Percentiles rank a stretch among this genome's conserved stretches.
Conservation (phyloP, 345 rosid species). For the Eucalyptus virginea region DNA sequence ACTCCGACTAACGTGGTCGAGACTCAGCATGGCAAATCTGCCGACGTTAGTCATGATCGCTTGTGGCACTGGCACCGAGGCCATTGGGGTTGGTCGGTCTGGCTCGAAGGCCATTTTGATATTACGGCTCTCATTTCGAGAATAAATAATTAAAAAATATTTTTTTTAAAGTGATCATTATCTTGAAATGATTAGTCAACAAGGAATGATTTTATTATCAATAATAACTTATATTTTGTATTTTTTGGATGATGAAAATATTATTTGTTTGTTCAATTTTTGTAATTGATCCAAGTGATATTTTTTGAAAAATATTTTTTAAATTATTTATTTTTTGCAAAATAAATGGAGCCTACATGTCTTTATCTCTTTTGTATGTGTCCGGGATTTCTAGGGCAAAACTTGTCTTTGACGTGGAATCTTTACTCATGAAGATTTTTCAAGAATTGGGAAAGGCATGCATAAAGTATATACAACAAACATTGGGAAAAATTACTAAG, state of each 20-base stretch:
- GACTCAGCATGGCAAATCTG: too few relatives aligned
- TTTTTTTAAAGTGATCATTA: rapidly evolving
- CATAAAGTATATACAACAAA: neutral
- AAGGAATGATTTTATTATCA: rapidly evolving
- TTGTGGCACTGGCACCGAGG: neutral
- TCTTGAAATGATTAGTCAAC: rapidly evolving
- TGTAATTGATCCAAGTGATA: rapidly evolving
- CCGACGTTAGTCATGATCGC: too few relatives aligned
- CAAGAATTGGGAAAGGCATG: neutral
- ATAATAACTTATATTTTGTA: neutral
- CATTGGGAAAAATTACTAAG: neutral
- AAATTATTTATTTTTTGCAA: neutral
- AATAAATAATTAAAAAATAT: rapidly evolving
- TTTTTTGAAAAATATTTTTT: rapidly evolving
- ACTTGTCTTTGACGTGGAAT: neutral
- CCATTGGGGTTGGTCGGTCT: neutral
- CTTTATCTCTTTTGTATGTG: neutral
- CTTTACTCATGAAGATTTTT: neutral
- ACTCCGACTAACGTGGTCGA: too few relatives aligned
- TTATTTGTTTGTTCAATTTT: rapidly evolving
- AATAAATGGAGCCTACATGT: neutral
- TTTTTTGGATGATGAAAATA: neutral
- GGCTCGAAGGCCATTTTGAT: neutral
- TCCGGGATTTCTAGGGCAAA: neutral
- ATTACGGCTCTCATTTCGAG: rapidly evolving